These are phyloP conservation scores for Catunica adiposa DNA, from an alignment of 2,329 filamentous ascomycete genomes.

Conservation along the genomic window DNA sequence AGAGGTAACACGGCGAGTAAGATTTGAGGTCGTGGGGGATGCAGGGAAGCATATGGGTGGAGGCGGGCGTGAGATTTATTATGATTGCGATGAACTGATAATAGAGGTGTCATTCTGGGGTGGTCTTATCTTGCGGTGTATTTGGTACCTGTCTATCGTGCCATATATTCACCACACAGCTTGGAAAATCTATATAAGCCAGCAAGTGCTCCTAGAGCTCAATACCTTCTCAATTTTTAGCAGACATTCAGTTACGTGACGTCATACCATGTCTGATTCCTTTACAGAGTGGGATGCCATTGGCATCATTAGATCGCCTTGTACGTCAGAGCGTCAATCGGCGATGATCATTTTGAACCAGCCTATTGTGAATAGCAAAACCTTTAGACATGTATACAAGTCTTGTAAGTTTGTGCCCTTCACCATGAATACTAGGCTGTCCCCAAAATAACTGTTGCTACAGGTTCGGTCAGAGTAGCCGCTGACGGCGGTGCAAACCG, in stretches of 20 bases:
- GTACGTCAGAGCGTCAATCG: constrained; percentile 18
- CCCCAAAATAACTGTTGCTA: neutral
- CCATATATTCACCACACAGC: too few species aligned
- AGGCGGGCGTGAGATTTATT: neutral
- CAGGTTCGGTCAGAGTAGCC: constrained; percentile 44
- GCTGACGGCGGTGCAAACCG: constrained; percentile 86
- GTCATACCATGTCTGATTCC: constrained; percentile 4
- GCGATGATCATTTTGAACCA: constrained; percentile 36
- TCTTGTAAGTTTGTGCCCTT: neutral
- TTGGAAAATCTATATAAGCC: too few species aligned
- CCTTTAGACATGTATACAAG: constrained; percentile 23
- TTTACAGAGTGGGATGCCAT: constrained; percentile 12
- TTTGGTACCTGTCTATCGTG: too few species aligned
- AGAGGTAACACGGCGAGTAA: neutral
- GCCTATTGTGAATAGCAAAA: constrained; percentile 29
- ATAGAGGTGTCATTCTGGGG: too few species aligned
- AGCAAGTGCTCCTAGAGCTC: too few species aligned
- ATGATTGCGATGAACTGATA: too few species aligned
- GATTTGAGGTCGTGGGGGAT: neutral
- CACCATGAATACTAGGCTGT: too few species aligned
- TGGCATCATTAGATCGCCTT: constrained; percentile 3
- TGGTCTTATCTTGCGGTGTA: too few species aligned
- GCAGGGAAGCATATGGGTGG: neutral
- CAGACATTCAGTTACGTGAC: neutral
- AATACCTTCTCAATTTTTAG: neutral